Evolutionary conservation across 495 filamentous ascomycete species (phyloP).

Genomic region (Haplographium delicatum): DNA sequence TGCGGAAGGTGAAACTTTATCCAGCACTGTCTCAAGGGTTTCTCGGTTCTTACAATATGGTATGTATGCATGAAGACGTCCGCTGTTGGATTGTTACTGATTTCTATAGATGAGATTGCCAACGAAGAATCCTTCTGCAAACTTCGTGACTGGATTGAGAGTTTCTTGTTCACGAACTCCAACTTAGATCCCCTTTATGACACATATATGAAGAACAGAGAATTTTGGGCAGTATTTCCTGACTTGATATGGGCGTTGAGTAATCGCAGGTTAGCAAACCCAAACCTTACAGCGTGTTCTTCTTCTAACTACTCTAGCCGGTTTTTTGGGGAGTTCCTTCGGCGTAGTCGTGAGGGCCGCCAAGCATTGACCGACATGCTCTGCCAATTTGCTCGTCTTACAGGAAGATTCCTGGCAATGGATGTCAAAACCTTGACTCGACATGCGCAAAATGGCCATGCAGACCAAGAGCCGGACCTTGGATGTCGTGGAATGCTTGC

Average conservation of each 20-base stretch:
- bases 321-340: constrained; percentile 25
- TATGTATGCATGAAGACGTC: constrained; percentile 1
- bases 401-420: constrained; percentile 25
- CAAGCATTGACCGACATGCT: constrained; percentile 20
- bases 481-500: constrained; percentile 28
- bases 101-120: constrained; percentile 27
- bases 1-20: constrained; percentile 5
- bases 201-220: constrained; percentile 32
- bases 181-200: constrained; percentile 27
- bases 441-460: constrained; percentile 13
- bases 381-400: constrained; percentile 21
- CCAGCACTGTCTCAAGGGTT: constrained; percentile 13
- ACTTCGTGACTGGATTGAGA: constrained; percentile 39
- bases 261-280: constrained; percentile 16
- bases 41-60: constrained; percentile 20
- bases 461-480: constrained; percentile 24
- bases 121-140: constrained; percentile 35
- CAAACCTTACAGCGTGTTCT: not conserved
- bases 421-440: constrained; percentile 30
- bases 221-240: constrained; percentile 32
- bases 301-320: constrained; percentile 17
- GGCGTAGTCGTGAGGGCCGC: constrained; percentile 4
- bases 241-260: constrained; percentile 25
- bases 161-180: constrained; percentile 32
- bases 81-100: constrained; percentile 1